Conservation (phyloP, 495 filamentous ascomycete species). For the Penicillium maclennaniae region DNA sequence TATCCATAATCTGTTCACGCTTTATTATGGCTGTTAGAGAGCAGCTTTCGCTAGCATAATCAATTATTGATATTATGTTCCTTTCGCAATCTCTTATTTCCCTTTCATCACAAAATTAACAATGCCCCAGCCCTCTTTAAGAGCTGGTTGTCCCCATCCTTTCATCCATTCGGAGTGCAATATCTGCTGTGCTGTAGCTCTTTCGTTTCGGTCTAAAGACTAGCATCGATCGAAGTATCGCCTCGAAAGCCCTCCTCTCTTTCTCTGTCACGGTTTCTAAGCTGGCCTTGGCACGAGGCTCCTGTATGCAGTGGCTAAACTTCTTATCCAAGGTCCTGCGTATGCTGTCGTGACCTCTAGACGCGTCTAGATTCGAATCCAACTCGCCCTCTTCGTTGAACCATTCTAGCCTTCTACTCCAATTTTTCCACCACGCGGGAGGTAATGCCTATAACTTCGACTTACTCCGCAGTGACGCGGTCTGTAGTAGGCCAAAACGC, state of each 20-base stretch:
- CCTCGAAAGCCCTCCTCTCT: constrained; percentile 18
- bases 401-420: constrained; percentile 10
- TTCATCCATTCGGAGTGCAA: constrained; percentile 17
- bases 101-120: constrained; percentile 4
- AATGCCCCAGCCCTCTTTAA: constrained; percentile 8
- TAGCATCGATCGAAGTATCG: constrained; percentile 21
- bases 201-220: constrained; percentile 10
- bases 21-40: too few relatives aligned
- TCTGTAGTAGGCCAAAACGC: constrained; percentile 14
- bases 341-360: constrained; percentile 9
- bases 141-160: constrained; percentile 10
- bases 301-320: constrained; percentile 18
- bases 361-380: constrained; percentile 5
- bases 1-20: too few relatives aligned
- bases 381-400: constrained; percentile 21
- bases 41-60: too few relatives aligned
- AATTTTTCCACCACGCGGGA: constrained; percentile 26
- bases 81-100: background rate
- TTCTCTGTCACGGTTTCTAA: constrained; percentile 12
- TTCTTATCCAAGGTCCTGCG: constrained; percentile 10
- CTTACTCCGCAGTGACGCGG: constrained; percentile 25
- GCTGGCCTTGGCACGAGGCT: constrained; percentile 16
- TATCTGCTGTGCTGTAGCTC: constrained; percentile 10
- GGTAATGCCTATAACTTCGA: constrained; percentile 26
- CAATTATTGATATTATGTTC: too few relatives aligned